Base-by-base conservation (phyloP, 1,284 basidiomycete species). In the Uromyces viciae-fabae region DNA sequence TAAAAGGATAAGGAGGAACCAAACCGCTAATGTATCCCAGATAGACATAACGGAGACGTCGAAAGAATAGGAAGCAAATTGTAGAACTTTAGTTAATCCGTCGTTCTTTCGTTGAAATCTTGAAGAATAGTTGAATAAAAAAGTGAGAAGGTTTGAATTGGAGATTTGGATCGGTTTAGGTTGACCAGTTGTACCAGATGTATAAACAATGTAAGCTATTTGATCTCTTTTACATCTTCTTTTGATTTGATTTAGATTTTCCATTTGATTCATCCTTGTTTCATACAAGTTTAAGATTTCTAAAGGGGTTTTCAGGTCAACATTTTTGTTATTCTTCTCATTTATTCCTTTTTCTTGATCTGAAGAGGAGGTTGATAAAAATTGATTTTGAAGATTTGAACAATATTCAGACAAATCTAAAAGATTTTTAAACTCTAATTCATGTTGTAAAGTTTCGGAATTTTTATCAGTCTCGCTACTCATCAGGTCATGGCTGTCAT, bases 41-140 rank as follows among this genome's bases (percentile, higher is more conserved):
- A 84, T 84, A 52, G 82, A 83, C 82, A 84, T 83, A 14, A 84
- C 83, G 22, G 66, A 79, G 1, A 84, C 84, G 33, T 84, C 84
- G 58, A 84, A 84, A 0, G 82, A 69, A 40, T 83, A 83, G n/a
- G 75, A 81, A 40, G 83, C 83, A 74, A 84, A 84, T 58, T 84
- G 83, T 7, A 84, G 73, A 2, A 84, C 83, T 0, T 82, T 74
- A 33, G 81, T 82, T 19, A 42, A 31, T 7, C 69, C 69, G 69
- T 54, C 46, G 38, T 64, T 11, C 81, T 82, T 9, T 81, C 81
- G 5, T 81, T 83, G 33, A 83, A 84, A 40, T 82, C 84, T 28
- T 66, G 81, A 36, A 15, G 81, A 81, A 66, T 84, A 84, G 62
- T 84, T 84, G 33, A 81, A 72, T 1, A 84, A 69, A 49, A 84